Evolutionary conservation across 805 yeast genomes (phyloP), one percentile per base, ranked within the genome.

Genomic region (Kodamaea leandrae): DNA sequence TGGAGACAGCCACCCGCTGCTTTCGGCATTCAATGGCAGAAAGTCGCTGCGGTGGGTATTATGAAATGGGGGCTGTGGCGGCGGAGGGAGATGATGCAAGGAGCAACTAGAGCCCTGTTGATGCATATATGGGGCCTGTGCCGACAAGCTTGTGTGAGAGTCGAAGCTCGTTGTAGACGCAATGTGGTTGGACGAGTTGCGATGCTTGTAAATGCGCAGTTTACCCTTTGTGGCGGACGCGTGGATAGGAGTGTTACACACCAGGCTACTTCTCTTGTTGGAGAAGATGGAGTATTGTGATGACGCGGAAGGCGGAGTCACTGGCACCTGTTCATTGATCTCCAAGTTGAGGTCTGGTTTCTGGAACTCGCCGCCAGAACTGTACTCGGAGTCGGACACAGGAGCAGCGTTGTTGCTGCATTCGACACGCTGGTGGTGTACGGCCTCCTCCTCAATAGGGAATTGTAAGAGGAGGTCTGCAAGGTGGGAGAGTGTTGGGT

Each of bases 281-380:
- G 71, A 66, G 41, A 66, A 66, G 7, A 66, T 59, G 23, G 67
- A 63, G 36, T 63, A 56, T 47, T 63, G 71, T 12, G 71, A 64
- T 10, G 65, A 60, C n/a, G 72, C 72, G 39, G 64, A 61, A 20
- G 72, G 72, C n/a, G 72, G 72, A 2, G 72, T 66, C 13, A 57
- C 49, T 13, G 71, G 71, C 14, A 44, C 36, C 18, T 18, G 27
- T 5, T 14, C 34, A n/a, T 36, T 26, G 2, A 19, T 23, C 12
- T 38, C 29, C 25, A 30, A 20, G 32, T 33, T 13, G 30, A 32
- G 25, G 25, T 23, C 14, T 5, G 42, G 42, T 23, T 25, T 24
- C 32, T 26, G 32, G 37, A 32, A 38, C 25, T 37, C 40, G 18
- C 29, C 18, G 15, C 40, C 40, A 14, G 42, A 38, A 19, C 25